phyloP scores from a whole-genome alignment of 1,284 basidiomycete species.

The Athelia sp. region DNA sequence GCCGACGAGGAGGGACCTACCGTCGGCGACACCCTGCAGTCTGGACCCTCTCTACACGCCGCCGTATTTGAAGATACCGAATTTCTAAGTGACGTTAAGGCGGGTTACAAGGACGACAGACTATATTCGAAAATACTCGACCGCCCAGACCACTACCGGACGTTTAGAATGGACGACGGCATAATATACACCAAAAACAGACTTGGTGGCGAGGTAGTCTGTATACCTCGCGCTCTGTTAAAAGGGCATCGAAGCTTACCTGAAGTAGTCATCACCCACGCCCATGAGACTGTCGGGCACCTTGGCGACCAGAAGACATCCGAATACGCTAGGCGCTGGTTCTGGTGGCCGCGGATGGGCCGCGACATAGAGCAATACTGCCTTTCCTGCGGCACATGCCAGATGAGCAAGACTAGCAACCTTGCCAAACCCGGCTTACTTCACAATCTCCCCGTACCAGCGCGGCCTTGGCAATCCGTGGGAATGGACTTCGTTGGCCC shows the following conservation, averaged over 20 bases:
- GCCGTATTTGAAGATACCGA: background rate
- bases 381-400: constrained; percentile 12
- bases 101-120: constrained; percentile 4
- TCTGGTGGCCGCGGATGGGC: constrained; percentile 28
- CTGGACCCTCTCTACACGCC: background rate
- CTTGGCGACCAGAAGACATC: constrained; percentile 16
- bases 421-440: constrained; percentile 6
- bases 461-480: constrained; percentile 6
- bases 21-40: background rate
- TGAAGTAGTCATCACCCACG: constrained; percentile 18
- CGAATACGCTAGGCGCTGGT: constrained; percentile 22
- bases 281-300: constrained; percentile 21
- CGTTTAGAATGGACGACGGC: constrained; percentile 1
- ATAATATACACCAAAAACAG: constrained; percentile 11
- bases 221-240: constrained; percentile 12
- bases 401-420: constrained; percentile 8
- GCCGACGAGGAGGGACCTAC: background rate
- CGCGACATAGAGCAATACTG: constrained; percentile 14
- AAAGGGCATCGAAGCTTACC: constrained; percentile 4
- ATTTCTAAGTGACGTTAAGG: background rate
- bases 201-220: constrained; percentile 12
- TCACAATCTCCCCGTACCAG: constrained; percentile 6
- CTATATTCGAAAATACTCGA: constrained; percentile 6
- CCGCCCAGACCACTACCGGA: constrained; percentile 3
- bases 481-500: constrained; percentile 11